Conservation (phyloP, 805 yeast species). For the Yarrowia divulgata region DNA sequence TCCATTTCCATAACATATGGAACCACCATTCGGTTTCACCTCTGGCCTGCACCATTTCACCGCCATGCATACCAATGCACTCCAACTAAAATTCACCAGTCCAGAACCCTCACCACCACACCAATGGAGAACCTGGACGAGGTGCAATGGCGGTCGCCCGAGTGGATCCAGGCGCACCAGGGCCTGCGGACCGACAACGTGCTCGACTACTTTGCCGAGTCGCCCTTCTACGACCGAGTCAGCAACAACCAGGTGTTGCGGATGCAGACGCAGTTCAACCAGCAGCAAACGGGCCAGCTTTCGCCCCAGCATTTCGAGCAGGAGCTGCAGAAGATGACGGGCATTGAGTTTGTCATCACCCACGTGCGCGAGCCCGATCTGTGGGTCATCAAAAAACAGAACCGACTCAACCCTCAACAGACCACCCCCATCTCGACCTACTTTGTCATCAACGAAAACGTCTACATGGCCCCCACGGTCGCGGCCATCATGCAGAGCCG, state of each 20-base stretch:
- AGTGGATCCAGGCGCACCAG: conserved; percentile 89
- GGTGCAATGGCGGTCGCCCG: conserved; percentile 96
- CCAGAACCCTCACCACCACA: not conserved
- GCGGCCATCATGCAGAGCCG: conserved; percentile 77
- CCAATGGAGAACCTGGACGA: conserved; percentile 66
- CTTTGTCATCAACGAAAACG: conserved; percentile 88
- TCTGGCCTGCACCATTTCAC: not conserved
- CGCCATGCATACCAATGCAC: conserved; percentile 5
- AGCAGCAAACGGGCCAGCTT: conserved; percentile 52
- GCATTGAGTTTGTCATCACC: conserved; percentile 81
- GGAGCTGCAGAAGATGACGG: conserved; percentile 78
- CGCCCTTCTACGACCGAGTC: conserved; percentile 94
- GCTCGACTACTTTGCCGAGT: conserved; percentile 87
- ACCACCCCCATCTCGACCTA: conserved; percentile 72
- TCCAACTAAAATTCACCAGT: conserved; percentile 4
- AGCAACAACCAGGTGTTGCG: conserved; percentile 93
- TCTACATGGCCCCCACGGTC: conserved; percentile 86
- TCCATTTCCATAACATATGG: too few species aligned
- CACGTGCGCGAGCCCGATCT: conserved; percentile 85
- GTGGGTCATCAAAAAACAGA: conserved; percentile 89
- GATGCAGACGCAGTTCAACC: conserved; percentile 92
- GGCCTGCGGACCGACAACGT: conserved; percentile 87
- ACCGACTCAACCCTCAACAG: conserved; percentile 61
- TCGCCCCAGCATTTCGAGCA: conserved; percentile 53
- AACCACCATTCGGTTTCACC: too few species aligned